phyloP scores from a whole-genome alignment of 2,329 filamentous ascomycete genomes.

The Alternaria angustiovoidea region DNA sequence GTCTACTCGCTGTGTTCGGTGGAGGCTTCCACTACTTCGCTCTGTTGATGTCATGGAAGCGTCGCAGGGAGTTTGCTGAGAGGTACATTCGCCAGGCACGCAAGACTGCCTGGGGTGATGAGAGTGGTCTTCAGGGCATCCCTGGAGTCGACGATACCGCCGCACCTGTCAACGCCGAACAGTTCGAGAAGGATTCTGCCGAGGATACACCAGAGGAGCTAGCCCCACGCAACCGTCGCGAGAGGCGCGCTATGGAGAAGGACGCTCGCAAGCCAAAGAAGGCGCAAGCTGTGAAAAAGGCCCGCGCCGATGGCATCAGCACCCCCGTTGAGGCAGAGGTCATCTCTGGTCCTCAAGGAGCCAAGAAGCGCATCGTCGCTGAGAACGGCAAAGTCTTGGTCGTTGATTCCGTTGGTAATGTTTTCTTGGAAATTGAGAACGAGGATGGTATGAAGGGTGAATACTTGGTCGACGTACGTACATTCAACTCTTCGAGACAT shows the following conservation, averaged over 20 bases:
- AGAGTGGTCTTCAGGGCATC: slow-evolving; percentile 70
- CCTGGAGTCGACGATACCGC: slow-evolving; percentile 63
- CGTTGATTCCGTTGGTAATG: slow-evolving; percentile 89
- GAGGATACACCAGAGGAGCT: slow-evolving; percentile 56
- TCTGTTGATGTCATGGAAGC: slow-evolving; percentile 85
- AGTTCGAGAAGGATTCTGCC: slow-evolving; percentile 38
- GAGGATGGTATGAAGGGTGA: slow-evolving; percentile 85
- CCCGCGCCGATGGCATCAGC: slow-evolving; percentile 62
- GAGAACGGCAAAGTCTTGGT: slow-evolving; percentile 96
- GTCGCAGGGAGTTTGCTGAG: slow-evolving; percentile 89
- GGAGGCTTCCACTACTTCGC: slow-evolving; percentile 88
- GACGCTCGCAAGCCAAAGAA: slow-evolving; percentile 73
- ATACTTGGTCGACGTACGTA: slow-evolving; percentile 81
- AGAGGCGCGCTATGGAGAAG: slow-evolving; percentile 88
- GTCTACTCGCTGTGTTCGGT: slow-evolving; percentile 82
- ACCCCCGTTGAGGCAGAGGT: slow-evolving; percentile 62
- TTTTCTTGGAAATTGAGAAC: slow-evolving; percentile 91
- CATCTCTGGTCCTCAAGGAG: slow-evolving; percentile 70
- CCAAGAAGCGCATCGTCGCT: slow-evolving; percentile 86
- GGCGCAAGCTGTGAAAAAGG: slow-evolving; percentile 63
- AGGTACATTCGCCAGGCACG: slow-evolving; percentile 91
- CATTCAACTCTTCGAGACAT: background rate
- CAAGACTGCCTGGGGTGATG: slow-evolving; percentile 88
- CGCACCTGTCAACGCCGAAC: slow-evolving; percentile 41
- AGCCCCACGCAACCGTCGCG: slow-evolving; percentile 76